phyloP scores from a whole-genome alignment of 2,329 filamentous ascomycete genomes.

The Leptographium wingfieldii region DNA sequence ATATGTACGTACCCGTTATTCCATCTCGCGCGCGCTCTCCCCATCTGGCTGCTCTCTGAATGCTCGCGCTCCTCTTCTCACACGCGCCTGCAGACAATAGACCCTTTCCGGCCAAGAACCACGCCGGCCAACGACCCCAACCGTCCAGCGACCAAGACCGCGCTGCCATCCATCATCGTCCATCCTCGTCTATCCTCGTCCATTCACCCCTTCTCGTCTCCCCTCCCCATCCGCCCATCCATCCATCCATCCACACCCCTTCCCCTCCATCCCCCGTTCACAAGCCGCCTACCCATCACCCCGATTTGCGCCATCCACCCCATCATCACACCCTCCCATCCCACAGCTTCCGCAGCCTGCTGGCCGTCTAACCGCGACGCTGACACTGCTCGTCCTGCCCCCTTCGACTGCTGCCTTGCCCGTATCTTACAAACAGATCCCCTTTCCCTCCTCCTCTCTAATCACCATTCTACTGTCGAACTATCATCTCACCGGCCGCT shows the following conservation, averaged over 20 bases:
- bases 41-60: not conserved
- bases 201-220: not conserved
- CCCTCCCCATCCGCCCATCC: not conserved
- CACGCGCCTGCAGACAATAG: not conserved
- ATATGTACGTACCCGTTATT: not conserved
- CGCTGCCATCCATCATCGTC: not conserved
- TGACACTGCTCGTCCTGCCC: not conserved
- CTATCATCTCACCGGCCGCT: not conserved
- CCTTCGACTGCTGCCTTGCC: not conserved
- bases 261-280: not conserved
- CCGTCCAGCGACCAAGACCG: not conserved
- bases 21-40: not conserved
- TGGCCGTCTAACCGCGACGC: not conserved
- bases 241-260: not conserved
- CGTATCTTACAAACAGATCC: not conserved
- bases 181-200: not conserved
- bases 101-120: not conserved
- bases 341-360: not conserved
- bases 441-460: not conserved
- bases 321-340: not conserved
- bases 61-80: not conserved
- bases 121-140: not conserved
- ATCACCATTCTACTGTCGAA: not conserved
- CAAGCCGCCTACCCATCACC: not conserved
- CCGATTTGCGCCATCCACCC: not conserved